Evolutionary conservation across 192 early-diverging fungal genomes (phyloP).

Genomic region (Gryganskiella cystojenkinii): DNA sequence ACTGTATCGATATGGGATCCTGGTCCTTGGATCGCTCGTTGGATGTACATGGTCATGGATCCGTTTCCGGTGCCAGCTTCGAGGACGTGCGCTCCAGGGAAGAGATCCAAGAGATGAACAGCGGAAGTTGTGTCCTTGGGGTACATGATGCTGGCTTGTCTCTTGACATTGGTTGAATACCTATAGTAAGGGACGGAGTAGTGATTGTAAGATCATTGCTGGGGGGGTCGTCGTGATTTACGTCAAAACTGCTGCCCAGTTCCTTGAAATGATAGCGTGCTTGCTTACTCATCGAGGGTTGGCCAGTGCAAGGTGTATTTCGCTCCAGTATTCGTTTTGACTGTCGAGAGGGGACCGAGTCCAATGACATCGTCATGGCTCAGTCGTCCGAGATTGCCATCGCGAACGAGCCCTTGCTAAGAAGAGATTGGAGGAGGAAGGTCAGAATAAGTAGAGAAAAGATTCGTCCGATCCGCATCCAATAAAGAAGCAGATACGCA

Average conservation of each 20-base stretch:
- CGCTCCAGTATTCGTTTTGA: conserved; percentile 25
- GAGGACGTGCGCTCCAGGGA: conserved; percentile 64
- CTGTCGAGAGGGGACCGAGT: conserved; percentile 16
- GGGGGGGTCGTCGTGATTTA: neutral
- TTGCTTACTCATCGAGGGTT: conserved; percentile 43
- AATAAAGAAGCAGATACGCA: too few relatives aligned
- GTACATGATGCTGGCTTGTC: conserved; percentile 66
- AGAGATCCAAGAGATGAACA: conserved; percentile 66
- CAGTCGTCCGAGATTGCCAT: conserved; percentile 24
- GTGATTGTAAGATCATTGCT: neutral
- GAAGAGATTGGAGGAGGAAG: neutral
- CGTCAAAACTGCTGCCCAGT: neutral
- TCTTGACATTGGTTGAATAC: conserved; percentile 40
- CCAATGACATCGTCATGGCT: conserved; percentile 36
- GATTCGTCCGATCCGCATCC: too few relatives aligned
- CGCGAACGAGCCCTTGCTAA: conserved; percentile 18
- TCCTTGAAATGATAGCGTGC: neutral
- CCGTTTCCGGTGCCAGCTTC: conserved; percentile 80
- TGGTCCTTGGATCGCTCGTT: conserved; percentile 57
- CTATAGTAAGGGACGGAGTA: conserved; percentile 1
- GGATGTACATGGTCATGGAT: conserved; percentile 69
- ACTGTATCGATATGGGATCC: conserved; percentile 62
- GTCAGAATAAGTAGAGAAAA: neutral
- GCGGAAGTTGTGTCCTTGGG: conserved; percentile 71
- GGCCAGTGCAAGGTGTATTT: conserved; percentile 43